Base-by-base conservation (phyloP, 768 basidiomycete genomes). In the Asterophora parasitica region DNA sequence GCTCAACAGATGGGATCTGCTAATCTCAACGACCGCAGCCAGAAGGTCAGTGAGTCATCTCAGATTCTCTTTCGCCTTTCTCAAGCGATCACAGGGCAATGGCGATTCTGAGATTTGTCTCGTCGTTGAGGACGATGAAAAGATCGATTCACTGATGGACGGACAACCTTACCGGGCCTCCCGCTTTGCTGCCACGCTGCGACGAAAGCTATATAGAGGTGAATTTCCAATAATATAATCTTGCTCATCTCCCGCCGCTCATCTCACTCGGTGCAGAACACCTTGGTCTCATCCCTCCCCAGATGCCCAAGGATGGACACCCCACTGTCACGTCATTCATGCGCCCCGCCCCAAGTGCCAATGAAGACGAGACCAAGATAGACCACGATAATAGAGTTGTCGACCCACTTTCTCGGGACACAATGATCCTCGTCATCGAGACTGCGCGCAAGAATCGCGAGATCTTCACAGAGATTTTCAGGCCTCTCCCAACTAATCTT, bases 31-130 rank as follows among this genome's bases (percentile, higher is more conserved):
- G 92, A 94, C 58, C 82, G 91, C 10, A 85, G 82, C 45, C 89
- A 91, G 66, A 85, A 78, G 76, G 84, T 78, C 50, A 32, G 64
- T 32, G 6, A n/a, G n/a, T 23, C 23, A 23, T 23, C 23, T 15
- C 23, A 26, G 7, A 7, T 11, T 28, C 4, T 32, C 3, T 17
- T 15, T 30, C 13, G 9, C 40, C 6, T 30, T 28, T 8, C 7
- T 35, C 34, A 8, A 23, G 23, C 23, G 6, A 23, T 23, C 16
- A 1, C 47, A 86, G 82, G 94, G 94, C 19, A 87, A 95, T 54
- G 92, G 91, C 28, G 92, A 95, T 65, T 95, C 92, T 1, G 96
- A 98, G 68, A 95, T 97, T 53, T 90, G 88, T 6, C 67, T 96
- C 7, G 82, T 97, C 15, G 85, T 96, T 26, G 94, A 98, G 65